Evolutionary conservation across 2,329 filamentous ascomycete species (phyloP), one percentile per base, ranked within the genome.

Genomic region (Cylindrodendrum hubeiense): DNA sequence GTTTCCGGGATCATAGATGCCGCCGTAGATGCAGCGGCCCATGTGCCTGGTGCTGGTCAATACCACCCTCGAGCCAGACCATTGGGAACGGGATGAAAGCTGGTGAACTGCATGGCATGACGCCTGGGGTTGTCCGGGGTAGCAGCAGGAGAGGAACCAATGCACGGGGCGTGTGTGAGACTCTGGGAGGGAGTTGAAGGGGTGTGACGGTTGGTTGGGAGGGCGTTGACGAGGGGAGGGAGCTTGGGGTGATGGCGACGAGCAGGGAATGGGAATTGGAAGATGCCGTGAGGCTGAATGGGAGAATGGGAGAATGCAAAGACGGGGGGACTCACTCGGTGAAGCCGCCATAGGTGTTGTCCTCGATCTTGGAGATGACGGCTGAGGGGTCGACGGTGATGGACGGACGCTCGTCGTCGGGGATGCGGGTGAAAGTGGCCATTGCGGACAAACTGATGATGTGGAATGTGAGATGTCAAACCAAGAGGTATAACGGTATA

Each of bases 21-120:
- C 93, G 68, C 92, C 92, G 77, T 96, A 95, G 75, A 96, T 94
- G 83, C 93, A 96, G 67, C 93, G 89, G 73, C 93, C 93, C 93
- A 96, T 96, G 79, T 96, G 93, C 73, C 91, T 93, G 55, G 34
- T 24, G 26, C 2, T 10, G 12, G 58, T 68, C 57, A 63, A 60
- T 68, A 49, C 60, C 24, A 68, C 60, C 58, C 47, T 63, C 33
- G 21, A 47, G 39, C 49, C 58, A 19, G 46, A 6, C 21, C 4
- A 15, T 37, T 56, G 59, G 44, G 51, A 49, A 6, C 15, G 15
- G 21, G 43, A 50, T 43, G 12, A 33, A 51, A 41, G 21, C 5
- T 26, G 22, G 44, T 28, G 8, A 44, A n/a, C 44, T 22, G 54
- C 47, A 44, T 30, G 50, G 19, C 50, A 34, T 34, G 33, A 13